These are phyloP conservation scores for Coleophoma eucalyptorum DNA, from an alignment of 2,329 filamentous ascomycete genomes.

Conservation along the genomic window DNA sequence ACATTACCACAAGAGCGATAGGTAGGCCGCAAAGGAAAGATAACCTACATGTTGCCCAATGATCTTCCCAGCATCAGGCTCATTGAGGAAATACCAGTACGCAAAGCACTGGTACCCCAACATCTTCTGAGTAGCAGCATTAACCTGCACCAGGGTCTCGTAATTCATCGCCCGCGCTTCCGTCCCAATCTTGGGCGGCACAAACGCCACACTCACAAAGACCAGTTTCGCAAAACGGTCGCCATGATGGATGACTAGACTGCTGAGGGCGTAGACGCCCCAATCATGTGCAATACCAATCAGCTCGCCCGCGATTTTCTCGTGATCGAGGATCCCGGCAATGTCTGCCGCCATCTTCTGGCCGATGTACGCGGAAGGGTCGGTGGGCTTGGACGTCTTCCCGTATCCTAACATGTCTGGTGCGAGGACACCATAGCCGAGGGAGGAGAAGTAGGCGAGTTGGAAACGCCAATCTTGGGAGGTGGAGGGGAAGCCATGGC, in stretches of 20 bases:
- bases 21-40: background rate
- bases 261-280: slow-evolving; percentile 13
- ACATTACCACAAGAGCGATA: too few relatives aligned
- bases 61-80: slow-evolving; percentile 4
- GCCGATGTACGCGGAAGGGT: slow-evolving; percentile 23
- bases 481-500: slow-evolving; percentile 45
- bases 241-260: slow-evolving; percentile 8
- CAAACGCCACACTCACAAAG: slow-evolving; percentile 12
- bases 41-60: slow-evolving; percentile 13
- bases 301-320: slow-evolving; percentile 7
- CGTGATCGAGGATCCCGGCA: slow-evolving; percentile 27
- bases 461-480: slow-evolving; percentile 33
- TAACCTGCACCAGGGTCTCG: slow-evolving; percentile 3
- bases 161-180: background rate
- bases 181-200: slow-evolving; percentile 3
- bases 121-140: slow-evolving; percentile 5
- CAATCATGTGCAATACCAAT: slow-evolving; percentile 21
- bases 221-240: slow-evolving; percentile 11
- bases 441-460: slow-evolving; percentile 14
- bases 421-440: slow-evolving; percentile 37
- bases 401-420: slow-evolving; percentile 37
- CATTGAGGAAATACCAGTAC: slow-evolving; percentile 14
- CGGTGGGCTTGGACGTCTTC: slow-evolving; percentile 25
- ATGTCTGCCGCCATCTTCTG: slow-evolving; percentile 29
- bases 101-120: slow-evolving; percentile 14